Conservation (phyloP, 2,329 filamentous ascomycete species). For the Aspergillus versicolor region DNA sequence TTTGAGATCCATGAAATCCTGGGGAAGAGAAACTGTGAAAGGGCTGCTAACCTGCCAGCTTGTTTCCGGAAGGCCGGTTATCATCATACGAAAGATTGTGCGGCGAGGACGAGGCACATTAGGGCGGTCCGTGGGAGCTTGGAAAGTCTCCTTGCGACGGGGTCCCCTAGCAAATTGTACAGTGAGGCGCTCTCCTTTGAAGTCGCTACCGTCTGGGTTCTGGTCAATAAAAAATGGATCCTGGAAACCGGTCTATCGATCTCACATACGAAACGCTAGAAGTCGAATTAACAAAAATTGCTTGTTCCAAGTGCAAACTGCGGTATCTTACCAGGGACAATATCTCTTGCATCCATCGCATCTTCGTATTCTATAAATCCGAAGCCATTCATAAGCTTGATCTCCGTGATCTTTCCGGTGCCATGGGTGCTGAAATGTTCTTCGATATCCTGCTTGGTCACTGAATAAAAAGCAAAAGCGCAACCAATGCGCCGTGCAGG, state of each 20-base stretch:
- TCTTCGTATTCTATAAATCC: slow-evolving; percentile 99
- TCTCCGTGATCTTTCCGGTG: slow-evolving; percentile 95
- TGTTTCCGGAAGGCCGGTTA: slow-evolving; percentile 97
- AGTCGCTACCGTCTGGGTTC: slow-evolving; percentile 82
- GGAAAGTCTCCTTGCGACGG: slow-evolving; percentile 65
- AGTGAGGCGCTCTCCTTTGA: slow-evolving; percentile 96
- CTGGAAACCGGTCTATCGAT: slow-evolving; percentile 59
- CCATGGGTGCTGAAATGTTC: slow-evolving; percentile 93
- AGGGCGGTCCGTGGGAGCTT: slow-evolving; percentile 62
- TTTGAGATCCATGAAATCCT: slow-evolving; percentile 26
- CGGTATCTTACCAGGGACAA: slow-evolving; percentile 80
- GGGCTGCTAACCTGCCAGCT: slow-evolving; percentile 97
- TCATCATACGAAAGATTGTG: slow-evolving; percentile 95
- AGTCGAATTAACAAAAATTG: slow-evolving; percentile 22
- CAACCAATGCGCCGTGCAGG: slow-evolving; percentile 26
- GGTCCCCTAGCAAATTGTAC: slow-evolving; percentile 97
- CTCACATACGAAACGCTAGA: slow-evolving; percentile 56
- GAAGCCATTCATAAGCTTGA: slow-evolving; percentile 99
- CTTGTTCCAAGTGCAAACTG: slow-evolving; percentile 1
- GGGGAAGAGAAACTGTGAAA: slow-evolving; percentile 27
- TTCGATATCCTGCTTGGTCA: slow-evolving; percentile 96
- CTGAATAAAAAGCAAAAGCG: slow-evolving; percentile 52
- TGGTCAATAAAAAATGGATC: slow-evolving; percentile 33
- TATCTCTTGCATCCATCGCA: slow-evolving; percentile 94
- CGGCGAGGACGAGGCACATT: slow-evolving; percentile 77